Evolutionary conservation across 1,284 basidiomycete genomes (phyloP), one percentile per base, ranked within the genome.

Genomic region (Ganoderma lucidum): DNA sequence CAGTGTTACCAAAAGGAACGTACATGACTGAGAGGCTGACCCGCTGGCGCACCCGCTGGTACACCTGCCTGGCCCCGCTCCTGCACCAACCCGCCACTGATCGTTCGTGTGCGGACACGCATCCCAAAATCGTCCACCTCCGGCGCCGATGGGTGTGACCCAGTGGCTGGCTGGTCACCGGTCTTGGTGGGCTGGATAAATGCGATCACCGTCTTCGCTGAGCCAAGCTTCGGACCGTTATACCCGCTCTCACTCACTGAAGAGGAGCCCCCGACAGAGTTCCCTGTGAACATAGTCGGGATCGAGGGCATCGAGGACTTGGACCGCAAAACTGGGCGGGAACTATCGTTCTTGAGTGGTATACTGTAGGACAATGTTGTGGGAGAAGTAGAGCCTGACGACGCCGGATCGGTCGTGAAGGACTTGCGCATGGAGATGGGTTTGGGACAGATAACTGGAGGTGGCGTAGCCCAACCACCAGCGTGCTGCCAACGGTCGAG

Each of bases 11-110:
- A 84, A 85, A 88, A 87, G 84, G 86, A 87, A 94, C 92, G 90
- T 88, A 94, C 92, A 89, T 94, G 93, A 82, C 87, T 90, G 83
- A 93, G 81, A 74, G 92, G 89, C 78, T 88, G 89, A 73, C 86
- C 85, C 66, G 85, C 82, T 35, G 59, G 59, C 19, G 81, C 78
- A 19, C 32, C 63, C 64, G 83, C 76, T 67, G 86, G 83, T 3
- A 77, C 35, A 56, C 73, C 78, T 73, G 79, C 65, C 64, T 72
- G 73, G 41, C 71, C 68, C 62, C 69, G 63, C 72, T 71, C 72
- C 66, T 73, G 72, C 62, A 70, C 72, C 63, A 65, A 70, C 51
- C 67, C 71, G 61, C 73, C 75, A 58, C 77, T 67, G 65, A 77
- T 75, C 73, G 74, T 72, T 65, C 76, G 68, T 70, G 75, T 78